phyloP scores from a whole-genome alignment of 1,139 yeast genomes.

The Blastobotrys petasosporus region DNA sequence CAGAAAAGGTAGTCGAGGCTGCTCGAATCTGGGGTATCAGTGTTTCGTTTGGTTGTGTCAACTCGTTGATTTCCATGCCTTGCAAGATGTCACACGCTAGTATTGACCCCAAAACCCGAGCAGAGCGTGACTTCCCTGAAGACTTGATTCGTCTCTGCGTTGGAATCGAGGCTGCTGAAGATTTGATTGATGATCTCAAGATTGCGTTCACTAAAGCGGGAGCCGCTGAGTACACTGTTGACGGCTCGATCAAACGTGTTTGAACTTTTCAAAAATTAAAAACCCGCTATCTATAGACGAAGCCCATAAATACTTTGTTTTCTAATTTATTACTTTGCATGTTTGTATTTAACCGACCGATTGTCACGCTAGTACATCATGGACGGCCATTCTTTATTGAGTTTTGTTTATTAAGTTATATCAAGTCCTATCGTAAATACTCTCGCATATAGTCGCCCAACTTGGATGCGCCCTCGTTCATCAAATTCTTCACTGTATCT shows the following conservation, averaged over 20 bases:
- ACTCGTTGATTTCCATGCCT: conserved; percentile 86
- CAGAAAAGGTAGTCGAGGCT: conserved; percentile 69
- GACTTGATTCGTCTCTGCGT: conserved; percentile 83
- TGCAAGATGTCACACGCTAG: conserved; percentile 97
- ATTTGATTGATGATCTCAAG: conserved; percentile 62
- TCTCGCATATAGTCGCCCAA: conserved; percentile 81
- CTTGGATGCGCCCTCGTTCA: conserved; percentile 90
- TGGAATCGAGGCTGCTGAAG: conserved; percentile 70
- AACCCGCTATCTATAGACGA: background rate
- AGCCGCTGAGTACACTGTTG: background rate
- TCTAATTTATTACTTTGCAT: background rate
- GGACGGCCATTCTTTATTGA: no score
- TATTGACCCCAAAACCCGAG: conserved; percentile 78
- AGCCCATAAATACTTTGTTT: background rate
- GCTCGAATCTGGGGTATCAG: conserved; percentile 81
- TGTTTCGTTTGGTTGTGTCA: conserved; percentile 91
- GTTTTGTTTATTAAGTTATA: background rate
- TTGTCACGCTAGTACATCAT: background rate
- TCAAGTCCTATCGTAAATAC: conserved; percentile 49
- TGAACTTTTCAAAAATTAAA: conserved; percentile 1
- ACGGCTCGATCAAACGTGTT: no score
- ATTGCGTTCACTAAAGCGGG: conserved; percentile 56
- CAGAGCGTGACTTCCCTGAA: conserved; percentile 85
- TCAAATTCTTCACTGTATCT: conserved; percentile 82
- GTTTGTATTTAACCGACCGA: background rate